A percentile compares a stretch with the other conserved stretches of the same genome.
phyloP scores from a whole-genome alignment of 768 basidiomycete species.

The Cyclocybe cylindracea region DNA sequence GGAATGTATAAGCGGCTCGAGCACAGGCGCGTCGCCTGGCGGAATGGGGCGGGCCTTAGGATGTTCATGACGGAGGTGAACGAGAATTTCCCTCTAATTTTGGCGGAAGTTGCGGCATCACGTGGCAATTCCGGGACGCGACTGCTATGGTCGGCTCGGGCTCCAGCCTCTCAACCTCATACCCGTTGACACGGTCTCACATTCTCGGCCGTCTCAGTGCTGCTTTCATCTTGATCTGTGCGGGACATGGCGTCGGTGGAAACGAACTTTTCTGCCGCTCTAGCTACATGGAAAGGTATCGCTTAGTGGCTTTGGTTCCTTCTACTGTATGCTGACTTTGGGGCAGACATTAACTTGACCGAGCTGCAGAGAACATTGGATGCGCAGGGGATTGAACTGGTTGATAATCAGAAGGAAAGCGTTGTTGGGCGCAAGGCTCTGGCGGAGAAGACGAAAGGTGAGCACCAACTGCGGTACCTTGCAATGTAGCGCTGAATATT shows the following conservation, averaged over 20 bases:
- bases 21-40: slow-evolving; percentile 11
- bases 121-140: slow-evolving; percentile 22
- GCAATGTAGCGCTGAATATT: background rate
- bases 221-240: background rate
- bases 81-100: slow-evolving; percentile 1
- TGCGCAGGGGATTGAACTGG: slow-evolving; percentile 89
- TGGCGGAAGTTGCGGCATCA: slow-evolving; percentile 19
- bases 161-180: background rate
- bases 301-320: background rate
- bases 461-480: slow-evolving; percentile 1
- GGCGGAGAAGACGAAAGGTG: slow-evolving; percentile 97
- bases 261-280: slow-evolving; percentile 90
- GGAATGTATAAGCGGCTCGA: slow-evolving; percentile 4
- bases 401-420: slow-evolving; percentile 98
- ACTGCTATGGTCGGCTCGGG: background rate
- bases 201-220: background rate
- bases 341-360: slow-evolving; percentile 77
- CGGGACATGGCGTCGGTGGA: slow-evolving; percentile 38
- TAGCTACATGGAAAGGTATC: slow-evolving; percentile 89
- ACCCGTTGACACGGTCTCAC: background rate
- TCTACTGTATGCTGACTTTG: background rate
- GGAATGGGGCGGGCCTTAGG: slow-evolving; percentile 16
- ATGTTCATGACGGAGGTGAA: slow-evolving; percentile 15
- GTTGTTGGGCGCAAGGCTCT: slow-evolving; percentile 91
- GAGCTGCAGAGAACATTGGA: slow-evolving; percentile 95